Evolutionary conservation across 768 basidiomycete genomes (phyloP).

Genomic region (Auriscalpium microsporum): DNA sequence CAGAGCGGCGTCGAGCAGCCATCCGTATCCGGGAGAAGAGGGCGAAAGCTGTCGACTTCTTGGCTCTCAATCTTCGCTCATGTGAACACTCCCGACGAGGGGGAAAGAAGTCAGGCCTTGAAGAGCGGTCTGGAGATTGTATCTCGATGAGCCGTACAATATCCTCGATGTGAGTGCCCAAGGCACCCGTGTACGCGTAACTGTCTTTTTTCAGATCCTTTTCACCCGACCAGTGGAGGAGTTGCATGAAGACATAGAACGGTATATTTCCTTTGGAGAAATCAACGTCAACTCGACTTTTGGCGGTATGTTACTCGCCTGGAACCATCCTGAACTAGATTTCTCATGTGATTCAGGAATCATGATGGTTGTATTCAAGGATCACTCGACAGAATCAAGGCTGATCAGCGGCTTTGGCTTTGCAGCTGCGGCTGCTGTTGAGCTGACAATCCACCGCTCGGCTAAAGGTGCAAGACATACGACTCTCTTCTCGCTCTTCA

Average conservation of each 20-base stretch:
- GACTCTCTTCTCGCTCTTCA: constrained; percentile 80
- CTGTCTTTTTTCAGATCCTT: constrained; percentile 50
- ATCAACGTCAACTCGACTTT: constrained; percentile 82
- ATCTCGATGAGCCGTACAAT: constrained; percentile 96
- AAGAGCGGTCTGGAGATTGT: constrained; percentile 91
- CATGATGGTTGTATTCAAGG: constrained; percentile 96
- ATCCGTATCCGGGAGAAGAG: constrained; percentile 94
- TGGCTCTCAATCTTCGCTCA: constrained; percentile 95
- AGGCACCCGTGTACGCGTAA: neutral
- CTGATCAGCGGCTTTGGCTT: constrained; percentile 53
- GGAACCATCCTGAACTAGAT: neutral
- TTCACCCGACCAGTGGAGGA: constrained; percentile 83
- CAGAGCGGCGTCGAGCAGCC: constrained; percentile 82
- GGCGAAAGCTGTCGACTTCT: constrained; percentile 97
- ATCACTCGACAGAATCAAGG: constrained; percentile 70
- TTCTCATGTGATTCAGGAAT: constrained; percentile 43
- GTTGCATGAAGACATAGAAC: constrained; percentile 89
- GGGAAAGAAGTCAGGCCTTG: constrained; percentile 58
- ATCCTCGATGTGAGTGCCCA: constrained; percentile 76
- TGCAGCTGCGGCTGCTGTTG: constrained; percentile 74
- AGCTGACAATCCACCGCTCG: constrained; percentile 77
- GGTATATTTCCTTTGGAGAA: constrained; percentile 84
- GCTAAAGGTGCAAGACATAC: constrained; percentile 77
- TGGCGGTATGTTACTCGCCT: constrained; percentile 62
- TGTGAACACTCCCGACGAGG: constrained; percentile 61